phyloP scores from a whole-genome alignment of 805 yeast species.

The Metschnikowia chrysomelidarum region DNA sequence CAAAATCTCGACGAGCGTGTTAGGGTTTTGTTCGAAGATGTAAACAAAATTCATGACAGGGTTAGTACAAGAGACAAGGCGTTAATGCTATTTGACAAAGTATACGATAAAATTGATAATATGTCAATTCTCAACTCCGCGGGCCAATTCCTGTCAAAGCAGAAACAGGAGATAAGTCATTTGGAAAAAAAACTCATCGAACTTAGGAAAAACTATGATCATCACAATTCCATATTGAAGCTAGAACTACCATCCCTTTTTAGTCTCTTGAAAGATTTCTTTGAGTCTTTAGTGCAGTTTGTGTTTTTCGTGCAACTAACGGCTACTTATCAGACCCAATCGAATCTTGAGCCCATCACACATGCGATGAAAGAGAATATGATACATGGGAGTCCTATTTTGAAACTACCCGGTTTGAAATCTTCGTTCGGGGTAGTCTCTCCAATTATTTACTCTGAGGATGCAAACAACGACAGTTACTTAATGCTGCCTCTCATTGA shows the following conservation, averaged over 20 bases:
- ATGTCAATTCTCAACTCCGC: conserved; percentile 36
- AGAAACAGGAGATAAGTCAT: conserved; percentile 24
- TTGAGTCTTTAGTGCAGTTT: conserved; percentile 30
- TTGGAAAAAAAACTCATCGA: conserved; percentile 28
- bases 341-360: conserved; percentile 20
- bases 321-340: conserved; percentile 29
- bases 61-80: conserved; percentile 31
- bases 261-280: conserved; percentile 27
- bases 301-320: conserved; percentile 40
- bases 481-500: background rate
- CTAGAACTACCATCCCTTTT: conserved; percentile 47
- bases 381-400: too few species aligned
- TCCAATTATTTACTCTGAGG: too few species aligned
- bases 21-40: conserved; percentile 14
- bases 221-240: conserved; percentile 39
- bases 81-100: conserved; percentile 38
- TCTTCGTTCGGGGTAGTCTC: too few species aligned
- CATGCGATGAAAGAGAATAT: conserved; percentile 15
- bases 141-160: conserved; percentile 28
- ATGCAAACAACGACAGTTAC: too few species aligned
- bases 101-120: conserved; percentile 27
- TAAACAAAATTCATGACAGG: conserved; percentile 26
- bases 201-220: conserved; percentile 28
- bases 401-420: too few species aligned
- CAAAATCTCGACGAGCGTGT: conserved; percentile 17